phyloP scores from a whole-genome alignment of 2,329 filamentous ascomycete species.

The Cytospora piceae region DNA sequence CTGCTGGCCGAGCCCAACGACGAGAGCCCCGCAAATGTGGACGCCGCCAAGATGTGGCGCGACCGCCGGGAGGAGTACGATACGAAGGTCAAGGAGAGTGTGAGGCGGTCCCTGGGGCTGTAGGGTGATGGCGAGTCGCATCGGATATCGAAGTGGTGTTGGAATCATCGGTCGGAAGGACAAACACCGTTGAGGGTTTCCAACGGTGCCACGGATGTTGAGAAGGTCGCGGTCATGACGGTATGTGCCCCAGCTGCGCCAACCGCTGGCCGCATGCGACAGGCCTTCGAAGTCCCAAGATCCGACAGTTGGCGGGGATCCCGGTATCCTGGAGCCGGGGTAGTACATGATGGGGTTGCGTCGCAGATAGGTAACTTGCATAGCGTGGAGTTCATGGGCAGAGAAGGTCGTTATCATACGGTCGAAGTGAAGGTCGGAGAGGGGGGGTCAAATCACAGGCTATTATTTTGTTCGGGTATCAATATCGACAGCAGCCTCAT shows the following conservation, averaged over 20 bases:
- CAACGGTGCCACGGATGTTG: neutral
- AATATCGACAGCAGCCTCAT: neutral
- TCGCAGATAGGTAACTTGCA: constrained; percentile 3
- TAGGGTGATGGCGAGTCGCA: constrained; percentile 45
- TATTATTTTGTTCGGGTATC: neutral
- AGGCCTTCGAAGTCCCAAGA: neutral
- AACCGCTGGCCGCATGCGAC: neutral
- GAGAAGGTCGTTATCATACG: neutral
- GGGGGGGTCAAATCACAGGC: neutral
- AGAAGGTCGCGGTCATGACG: neutral
- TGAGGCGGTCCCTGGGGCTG: constrained; percentile 77
- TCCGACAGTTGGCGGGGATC: neutral
- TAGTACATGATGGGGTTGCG: neutral
- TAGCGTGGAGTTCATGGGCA: constrained; percentile 19
- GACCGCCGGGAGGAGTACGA: constrained; percentile 85
- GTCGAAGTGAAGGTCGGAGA: neutral
- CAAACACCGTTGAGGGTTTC: no score
- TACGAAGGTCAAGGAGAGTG: constrained; percentile 79
- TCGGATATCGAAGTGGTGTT: no score
- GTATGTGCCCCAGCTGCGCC: neutral
- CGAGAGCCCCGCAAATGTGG: constrained; percentile 93
- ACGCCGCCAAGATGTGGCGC: constrained; percentile 95
- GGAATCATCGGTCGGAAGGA: no score
- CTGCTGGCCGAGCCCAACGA: constrained; percentile 98
- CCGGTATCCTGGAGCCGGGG: neutral